phyloP scores from a whole-genome alignment of 148 eudicot genomes.

The Pouteria glomerata region DNA sequence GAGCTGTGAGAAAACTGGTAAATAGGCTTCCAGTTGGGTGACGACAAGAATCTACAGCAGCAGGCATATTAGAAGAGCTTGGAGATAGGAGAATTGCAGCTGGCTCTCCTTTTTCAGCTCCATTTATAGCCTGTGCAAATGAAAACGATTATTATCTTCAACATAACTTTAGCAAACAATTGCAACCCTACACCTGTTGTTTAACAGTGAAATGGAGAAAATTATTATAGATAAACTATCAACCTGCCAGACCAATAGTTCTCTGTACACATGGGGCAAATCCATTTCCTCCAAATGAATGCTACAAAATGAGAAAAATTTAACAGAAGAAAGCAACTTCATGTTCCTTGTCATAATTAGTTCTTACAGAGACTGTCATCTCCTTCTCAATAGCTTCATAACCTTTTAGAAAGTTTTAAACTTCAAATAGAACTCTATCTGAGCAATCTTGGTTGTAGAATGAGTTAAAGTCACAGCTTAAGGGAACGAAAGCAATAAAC shows the following conservation, averaged over 20 bases:
- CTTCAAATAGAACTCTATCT: background rate
- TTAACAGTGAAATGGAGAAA: background rate
- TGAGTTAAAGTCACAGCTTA: background rate
- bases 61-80: slow-evolving; percentile 33
- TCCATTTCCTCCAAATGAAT: background rate
- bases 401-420: background rate
- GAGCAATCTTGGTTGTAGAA: background rate
- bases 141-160: slow-evolving; percentile 17
- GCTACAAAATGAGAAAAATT: background rate
- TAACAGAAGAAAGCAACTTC: background rate
- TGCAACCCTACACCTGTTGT: background rate
- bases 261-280: background rate
- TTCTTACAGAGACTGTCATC: background rate
- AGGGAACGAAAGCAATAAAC: too few relatives aligned
- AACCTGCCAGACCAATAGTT: background rate
- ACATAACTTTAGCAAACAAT: background rate
- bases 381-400: background rate
- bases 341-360: background rate
- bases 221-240: background rate
- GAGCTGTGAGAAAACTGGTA: slow-evolving; percentile 76
- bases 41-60: slow-evolving; percentile 43
- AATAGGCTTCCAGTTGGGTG: slow-evolving; percentile 70
- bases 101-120: slow-evolving; percentile 77
- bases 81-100: slow-evolving; percentile 80
- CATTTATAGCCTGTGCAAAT: slow-evolving; percentile 50